Base-by-base conservation (phyloP, 345 rosid species). In the Citrus mangshanensis region DNA sequence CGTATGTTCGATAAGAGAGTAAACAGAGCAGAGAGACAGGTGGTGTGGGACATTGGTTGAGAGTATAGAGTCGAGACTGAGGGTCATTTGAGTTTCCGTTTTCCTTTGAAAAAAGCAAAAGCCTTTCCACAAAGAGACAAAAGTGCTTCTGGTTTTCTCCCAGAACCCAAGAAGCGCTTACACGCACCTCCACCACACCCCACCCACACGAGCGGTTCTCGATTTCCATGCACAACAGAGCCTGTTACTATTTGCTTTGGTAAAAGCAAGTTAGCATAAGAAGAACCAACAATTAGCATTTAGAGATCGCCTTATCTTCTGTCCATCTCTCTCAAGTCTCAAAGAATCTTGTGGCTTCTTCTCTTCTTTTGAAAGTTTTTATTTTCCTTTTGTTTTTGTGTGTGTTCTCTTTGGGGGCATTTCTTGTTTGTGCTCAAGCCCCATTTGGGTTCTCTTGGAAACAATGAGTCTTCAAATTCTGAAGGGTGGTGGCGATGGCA, bases 121-220 rank as follows among this genome's bases (percentile, higher is more conserved):
- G 76, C 64, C 61, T 58, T n/a, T 49, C 70, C 30, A 65, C 71
- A 63, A 84, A 68, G 46, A 77, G 92, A 87, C 89, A 89, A 82
- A 81, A 75, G 80, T 8, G 84, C 76, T 85, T 87, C 88, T 85
- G 92, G 82, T 77, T 82, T 72, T 74, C 76, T 46, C 67, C 74
- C 89, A 80, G 72, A 83, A 42, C 86, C 90, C 92, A 49, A 86
- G 58, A 54, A 54, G 58, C 22, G 58, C 58, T 54, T 54, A 16
- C 79, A 65, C 79, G 46, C 79, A 70, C 79, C 66, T 69, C 62
- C 37, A 72, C 66, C 72, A 67, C 63, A 75, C 81, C 65, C 75
- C 80, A 76, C 90, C 91, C 94, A 82, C 94, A 91, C 94, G 94
- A 86, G 91, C 84, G 90, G 83, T 42, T 89, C 88, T 86, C 82